phyloP scores from a whole-genome alignment of 2,329 filamentous ascomycete genomes.

The Plenodomus lindquistii region DNA sequence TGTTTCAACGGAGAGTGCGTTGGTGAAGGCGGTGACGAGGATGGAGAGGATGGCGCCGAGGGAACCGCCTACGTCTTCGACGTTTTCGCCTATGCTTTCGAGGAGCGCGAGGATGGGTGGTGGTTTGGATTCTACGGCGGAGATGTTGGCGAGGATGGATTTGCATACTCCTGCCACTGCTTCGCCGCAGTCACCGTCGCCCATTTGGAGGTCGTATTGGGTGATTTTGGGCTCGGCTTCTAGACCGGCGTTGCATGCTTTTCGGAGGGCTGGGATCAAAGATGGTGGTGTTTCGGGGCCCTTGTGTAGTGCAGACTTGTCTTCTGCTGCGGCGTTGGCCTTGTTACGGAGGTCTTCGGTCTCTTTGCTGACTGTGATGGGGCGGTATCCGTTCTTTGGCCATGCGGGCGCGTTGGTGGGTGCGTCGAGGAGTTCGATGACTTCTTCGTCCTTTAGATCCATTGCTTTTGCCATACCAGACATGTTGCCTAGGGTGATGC shows the following conservation, averaged over 20 bases:
- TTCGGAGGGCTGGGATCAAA: conserved; percentile 46
- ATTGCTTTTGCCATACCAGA: conserved; percentile 50
- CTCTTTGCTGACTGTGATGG: conserved; percentile 30
- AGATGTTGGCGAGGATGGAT: conserved; percentile 50
- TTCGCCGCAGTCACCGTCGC: conserved; percentile 86
- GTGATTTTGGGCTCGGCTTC: conserved; percentile 67
- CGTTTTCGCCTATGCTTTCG: conserved; percentile 61
- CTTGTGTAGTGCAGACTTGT: conserved; percentile 21
- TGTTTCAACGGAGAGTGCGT: conserved; percentile 42
- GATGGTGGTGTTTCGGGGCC: conserved; percentile 46
- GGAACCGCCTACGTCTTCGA: conserved; percentile 74
- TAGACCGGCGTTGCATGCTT: conserved; percentile 54
- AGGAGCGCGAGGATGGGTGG: conserved; percentile 59
- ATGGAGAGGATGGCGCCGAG: conserved; percentile 79
- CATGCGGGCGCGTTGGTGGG: conserved; percentile 57
- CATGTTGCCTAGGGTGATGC: conserved; percentile 59
- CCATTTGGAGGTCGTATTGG: conserved; percentile 76
- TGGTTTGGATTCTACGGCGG: conserved; percentile 59
- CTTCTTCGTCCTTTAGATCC: conserved; percentile 43
- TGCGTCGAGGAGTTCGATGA: conserved; percentile 54
- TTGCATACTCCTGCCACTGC: conserved; percentile 68
- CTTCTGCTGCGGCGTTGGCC: conserved; percentile 32
- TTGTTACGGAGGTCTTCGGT: conserved; percentile 30
- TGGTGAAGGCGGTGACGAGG: conserved; percentile 78
- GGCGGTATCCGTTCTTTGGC: conserved; percentile 53